Percentiles rank a stretch among this genome's conserved stretches.
phyloP scores from a whole-genome alignment of 139 green algal species.

The Asterochloris erici region DNA sequence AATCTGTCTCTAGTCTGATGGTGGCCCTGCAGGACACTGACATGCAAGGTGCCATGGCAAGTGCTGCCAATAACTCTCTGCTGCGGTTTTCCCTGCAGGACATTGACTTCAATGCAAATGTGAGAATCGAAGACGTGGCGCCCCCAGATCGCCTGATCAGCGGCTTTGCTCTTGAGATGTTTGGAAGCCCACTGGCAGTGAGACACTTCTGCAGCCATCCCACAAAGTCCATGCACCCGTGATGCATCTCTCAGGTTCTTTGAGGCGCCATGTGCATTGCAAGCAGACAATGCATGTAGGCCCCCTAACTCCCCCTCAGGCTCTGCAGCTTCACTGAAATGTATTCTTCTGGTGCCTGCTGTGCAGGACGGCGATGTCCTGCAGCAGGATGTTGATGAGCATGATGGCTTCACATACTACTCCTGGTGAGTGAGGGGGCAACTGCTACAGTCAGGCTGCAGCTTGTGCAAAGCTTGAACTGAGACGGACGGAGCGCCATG shows the following conservation, averaged over 20 bases:
- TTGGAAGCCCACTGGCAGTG: conserved; percentile 57
- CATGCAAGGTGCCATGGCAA: background rate
- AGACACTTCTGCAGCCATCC: background rate
- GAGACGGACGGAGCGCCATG: background rate
- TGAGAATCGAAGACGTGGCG: conserved; percentile 67
- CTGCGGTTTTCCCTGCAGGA: background rate
- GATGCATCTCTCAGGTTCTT: background rate
- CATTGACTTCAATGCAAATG: conserved; percentile 41
- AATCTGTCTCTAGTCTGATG: too few relatives aligned
- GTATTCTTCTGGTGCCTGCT: background rate
- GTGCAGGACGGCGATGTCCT: conserved; percentile 61
- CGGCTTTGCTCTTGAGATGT: conserved; percentile 89
- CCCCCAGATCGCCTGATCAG: conserved; percentile 72
- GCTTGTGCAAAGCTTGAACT: background rate
- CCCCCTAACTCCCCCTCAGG: background rate
- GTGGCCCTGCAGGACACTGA: too few relatives aligned
- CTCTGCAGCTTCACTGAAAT: background rate
- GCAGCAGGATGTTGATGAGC: conserved; percentile 29
- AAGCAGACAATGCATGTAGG: background rate
- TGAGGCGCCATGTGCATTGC: background rate
- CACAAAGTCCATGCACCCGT: background rate
- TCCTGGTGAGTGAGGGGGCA: conserved; percentile 34
- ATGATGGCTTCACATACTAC: conserved; percentile 65
- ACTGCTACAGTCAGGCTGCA: background rate
- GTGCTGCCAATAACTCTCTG: background rate